Conservation (phyloP, 371 early-diverging fungal species). For the Rhizopus arrhizus region DNA sequence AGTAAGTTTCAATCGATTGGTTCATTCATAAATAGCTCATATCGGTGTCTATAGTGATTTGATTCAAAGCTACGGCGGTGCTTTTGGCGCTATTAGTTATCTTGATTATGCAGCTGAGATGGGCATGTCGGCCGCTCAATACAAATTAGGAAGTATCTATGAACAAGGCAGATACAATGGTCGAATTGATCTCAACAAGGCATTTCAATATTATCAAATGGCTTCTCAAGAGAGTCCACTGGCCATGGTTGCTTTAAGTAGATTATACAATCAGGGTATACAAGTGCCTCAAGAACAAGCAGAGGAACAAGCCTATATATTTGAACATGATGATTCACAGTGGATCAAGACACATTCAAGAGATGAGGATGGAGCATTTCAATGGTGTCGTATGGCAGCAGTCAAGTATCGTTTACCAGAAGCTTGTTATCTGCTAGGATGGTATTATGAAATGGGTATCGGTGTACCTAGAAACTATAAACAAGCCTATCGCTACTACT, state of each 20-base stretch:
- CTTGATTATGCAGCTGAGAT: conserved; percentile 40
- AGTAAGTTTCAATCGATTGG: conserved; percentile 19
- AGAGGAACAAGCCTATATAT: conserved; percentile 17
- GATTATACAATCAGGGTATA: conserved; percentile 40
- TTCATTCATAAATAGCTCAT: not conserved
- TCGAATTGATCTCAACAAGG: conserved; percentile 31
- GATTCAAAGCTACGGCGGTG: conserved; percentile 34
- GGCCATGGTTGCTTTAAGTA: conserved; percentile 40
- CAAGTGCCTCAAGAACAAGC: conserved; percentile 35
- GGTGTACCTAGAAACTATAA: conserved; percentile 40
- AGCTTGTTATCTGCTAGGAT: conserved; percentile 46
- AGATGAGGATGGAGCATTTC: conserved; percentile 54
- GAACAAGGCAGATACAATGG: conserved; percentile 34
- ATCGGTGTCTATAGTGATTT: conserved; percentile 22
- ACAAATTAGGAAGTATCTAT: conserved; percentile 29
- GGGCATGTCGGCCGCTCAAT: conserved; percentile 36
- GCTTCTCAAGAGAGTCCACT: conserved; percentile 32
- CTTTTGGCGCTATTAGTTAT: conserved; percentile 33
- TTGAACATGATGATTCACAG: conserved; percentile 42
- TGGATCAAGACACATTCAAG: conserved; percentile 32
- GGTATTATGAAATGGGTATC: conserved; percentile 54
- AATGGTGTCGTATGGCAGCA: conserved; percentile 51
- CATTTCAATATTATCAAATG: conserved; percentile 31
- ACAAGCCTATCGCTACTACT: conserved; percentile 35
- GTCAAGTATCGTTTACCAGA: conserved; percentile 32